Conservation (phyloP, 306 rosid genomes). For the Morella rubra region DNA sequence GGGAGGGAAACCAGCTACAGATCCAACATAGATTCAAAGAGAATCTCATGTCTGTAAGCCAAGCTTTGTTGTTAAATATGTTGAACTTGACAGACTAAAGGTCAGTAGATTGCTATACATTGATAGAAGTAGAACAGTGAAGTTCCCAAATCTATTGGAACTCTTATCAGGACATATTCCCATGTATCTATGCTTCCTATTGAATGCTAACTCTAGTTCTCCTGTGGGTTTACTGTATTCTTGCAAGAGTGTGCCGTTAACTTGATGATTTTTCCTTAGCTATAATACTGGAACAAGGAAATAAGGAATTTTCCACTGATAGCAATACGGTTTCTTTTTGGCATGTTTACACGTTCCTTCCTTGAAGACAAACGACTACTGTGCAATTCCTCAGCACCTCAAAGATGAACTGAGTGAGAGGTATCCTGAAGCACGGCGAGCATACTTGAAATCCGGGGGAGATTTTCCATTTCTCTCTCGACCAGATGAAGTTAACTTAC, state of each 20-base stretch:
- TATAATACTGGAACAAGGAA: slow-evolving; percentile 10
- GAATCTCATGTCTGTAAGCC: not conserved
- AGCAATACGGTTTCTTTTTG: not conserved
- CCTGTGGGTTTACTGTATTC: not conserved
- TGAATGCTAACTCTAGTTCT: not conserved
- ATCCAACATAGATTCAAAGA: not conserved
- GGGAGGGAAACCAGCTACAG: not conserved
- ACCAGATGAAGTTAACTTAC: slow-evolving; percentile 97
- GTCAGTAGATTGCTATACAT: not conserved
- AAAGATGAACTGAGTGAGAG: slow-evolving; percentile 89
- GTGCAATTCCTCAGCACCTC: slow-evolving; percentile 88
- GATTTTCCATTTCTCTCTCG: slow-evolving; percentile 99
- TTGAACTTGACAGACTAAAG: not conserved
- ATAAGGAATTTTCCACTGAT: not conserved
- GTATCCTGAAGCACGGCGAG: slow-evolving; percentile 87
- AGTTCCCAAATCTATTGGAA: not conserved
- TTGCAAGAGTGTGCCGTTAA: not conserved
- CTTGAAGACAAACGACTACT: slow-evolving; percentile 89
- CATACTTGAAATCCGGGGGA: slow-evolving; percentile 82
- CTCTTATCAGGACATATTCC: not conserved
- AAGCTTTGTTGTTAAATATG: not conserved
- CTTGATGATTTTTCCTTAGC: slow-evolving; percentile 14
- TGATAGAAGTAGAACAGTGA: not conserved
- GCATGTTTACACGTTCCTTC: slow-evolving; percentile 20
- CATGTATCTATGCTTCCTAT: slow-evolving; percentile 1